A percentile compares a stretch with the other conserved stretches of the same genome.
Conservation (phyloP, 176 grass and related monocot genomes). For the Bolboschoenus planiculmis region DNA sequence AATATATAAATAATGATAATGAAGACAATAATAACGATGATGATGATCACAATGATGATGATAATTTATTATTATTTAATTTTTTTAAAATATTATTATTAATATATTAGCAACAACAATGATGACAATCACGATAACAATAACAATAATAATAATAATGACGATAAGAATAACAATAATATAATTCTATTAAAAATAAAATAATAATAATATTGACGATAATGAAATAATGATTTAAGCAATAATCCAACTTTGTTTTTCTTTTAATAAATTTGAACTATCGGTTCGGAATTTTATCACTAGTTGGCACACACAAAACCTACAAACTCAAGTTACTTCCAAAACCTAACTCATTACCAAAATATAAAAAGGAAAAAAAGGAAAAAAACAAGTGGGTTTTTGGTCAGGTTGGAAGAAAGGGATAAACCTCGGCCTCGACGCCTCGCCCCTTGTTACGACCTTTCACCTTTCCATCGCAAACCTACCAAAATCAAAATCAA, state of each 20-base stretch:
- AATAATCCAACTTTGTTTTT: background rate
- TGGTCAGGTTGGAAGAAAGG: background rate
- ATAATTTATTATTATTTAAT: too few relatives aligned
- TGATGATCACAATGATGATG: too few relatives aligned
- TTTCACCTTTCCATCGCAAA: background rate
- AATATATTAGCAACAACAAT: background rate
- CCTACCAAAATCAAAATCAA: background rate
- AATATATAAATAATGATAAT: too few relatives aligned
- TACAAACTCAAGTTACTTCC: background rate
- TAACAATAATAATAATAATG: background rate
- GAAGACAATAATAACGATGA: too few relatives aligned
- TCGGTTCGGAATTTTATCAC: background rate
- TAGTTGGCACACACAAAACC: background rate
- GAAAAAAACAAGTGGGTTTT: background rate
- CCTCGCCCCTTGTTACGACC: background rate
- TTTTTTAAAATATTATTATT: too few relatives aligned
- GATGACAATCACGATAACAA: background rate
- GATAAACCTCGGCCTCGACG: slow-evolving; percentile 3
- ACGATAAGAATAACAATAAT: too few relatives aligned
- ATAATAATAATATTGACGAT: too few relatives aligned
- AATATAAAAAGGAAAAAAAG: background rate
- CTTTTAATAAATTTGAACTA: background rate
- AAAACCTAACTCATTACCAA: background rate
- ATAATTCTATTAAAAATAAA: too few relatives aligned
- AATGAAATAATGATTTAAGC: too few relatives aligned